Evolutionary conservation across 2,329 filamentous ascomycete genomes (phyloP).

Genomic region (Trichoderma cornu-damae): DNA sequence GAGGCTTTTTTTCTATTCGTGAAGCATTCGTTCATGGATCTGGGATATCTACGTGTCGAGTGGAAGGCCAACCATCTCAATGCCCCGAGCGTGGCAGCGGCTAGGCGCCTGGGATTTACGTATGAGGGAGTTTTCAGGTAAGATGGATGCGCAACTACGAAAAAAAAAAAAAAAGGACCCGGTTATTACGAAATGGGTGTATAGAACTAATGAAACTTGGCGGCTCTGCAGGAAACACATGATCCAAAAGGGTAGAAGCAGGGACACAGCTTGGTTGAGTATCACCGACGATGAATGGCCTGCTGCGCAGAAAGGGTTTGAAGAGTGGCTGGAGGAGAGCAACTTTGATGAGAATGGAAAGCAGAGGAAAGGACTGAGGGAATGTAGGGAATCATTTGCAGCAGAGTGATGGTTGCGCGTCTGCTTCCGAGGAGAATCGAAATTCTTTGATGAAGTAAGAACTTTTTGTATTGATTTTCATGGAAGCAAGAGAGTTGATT

Average conservation of each 20-base stretch:
- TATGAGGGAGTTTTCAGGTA: slow-evolving; percentile 55
- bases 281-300: slow-evolving; percentile 57
- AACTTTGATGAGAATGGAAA: slow-evolving; percentile 53
- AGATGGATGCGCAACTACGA: not conserved
- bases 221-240: slow-evolving; percentile 45
- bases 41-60: slow-evolving; percentile 54
- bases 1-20: slow-evolving; percentile 55
- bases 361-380: slow-evolving; percentile 45
- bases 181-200: not conserved
- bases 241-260: slow-evolving; percentile 50
- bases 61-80: slow-evolving; percentile 62
- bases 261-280: slow-evolving; percentile 58
- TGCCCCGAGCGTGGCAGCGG: slow-evolving; percentile 48
- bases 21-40: slow-evolving; percentile 45
- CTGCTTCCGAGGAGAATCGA: not conserved
- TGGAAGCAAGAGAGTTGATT: too few relatives aligned
- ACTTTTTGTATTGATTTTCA: not conserved
- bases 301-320: slow-evolving; percentile 40
- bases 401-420: not conserved
- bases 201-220: slow-evolving; percentile 2
- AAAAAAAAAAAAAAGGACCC: too few relatives aligned
- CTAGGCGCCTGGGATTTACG: slow-evolving; percentile 51
- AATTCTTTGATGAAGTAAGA: not conserved
- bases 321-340: slow-evolving; percentile 47
- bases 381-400: slow-evolving; percentile 23